A percentile compares a stretch with the other conserved stretches of the same genome.
phyloP scores from a whole-genome alignment of 1,284 basidiomycete genomes.

The Moniliella sp. region DNA sequence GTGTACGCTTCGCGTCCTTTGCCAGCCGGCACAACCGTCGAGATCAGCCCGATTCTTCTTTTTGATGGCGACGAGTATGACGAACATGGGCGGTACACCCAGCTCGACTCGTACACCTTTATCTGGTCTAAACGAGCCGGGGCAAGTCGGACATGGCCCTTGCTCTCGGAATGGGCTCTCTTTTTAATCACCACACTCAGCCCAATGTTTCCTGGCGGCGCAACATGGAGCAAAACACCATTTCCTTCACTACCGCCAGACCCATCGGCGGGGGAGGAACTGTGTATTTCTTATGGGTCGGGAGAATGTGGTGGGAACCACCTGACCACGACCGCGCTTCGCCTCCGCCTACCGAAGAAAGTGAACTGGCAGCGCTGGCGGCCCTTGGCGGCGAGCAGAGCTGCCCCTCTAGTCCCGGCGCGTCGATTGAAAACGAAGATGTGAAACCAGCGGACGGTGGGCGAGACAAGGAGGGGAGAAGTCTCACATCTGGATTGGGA shows the following conservation, averaged over 20 bases:
- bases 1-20: constrained; percentile 11
- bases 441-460: too few species aligned
- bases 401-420: too few species aligned
- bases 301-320: constrained; percentile 28
- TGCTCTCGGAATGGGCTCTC: constrained; percentile 58
- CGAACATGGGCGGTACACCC: constrained; percentile 38
- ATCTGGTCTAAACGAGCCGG: constrained; percentile 42
- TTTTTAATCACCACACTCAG: constrained; percentile 53
- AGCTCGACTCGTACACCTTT: constrained; percentile 65
- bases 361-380: constrained; percentile 1
- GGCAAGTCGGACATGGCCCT: constrained; percentile 57
- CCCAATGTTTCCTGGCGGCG: constrained; percentile 54
- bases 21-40: constrained; percentile 45
- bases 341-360: background rate
- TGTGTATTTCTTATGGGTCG: constrained; percentile 53
- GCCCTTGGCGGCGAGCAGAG: background rate
- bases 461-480: too few species aligned
- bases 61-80: constrained; percentile 43
- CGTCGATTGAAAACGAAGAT: too few species aligned
- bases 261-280: constrained; percentile 47
- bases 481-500: too few species aligned
- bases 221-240: constrained; percentile 40
- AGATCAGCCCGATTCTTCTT: constrained; percentile 66
- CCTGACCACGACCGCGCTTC: background rate
- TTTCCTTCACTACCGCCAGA: constrained; percentile 46